These are phyloP conservation scores for Berberis vulgaris DNA, from an alignment of 164 flowering plant genomes.

Conservation along the genomic window DNA sequence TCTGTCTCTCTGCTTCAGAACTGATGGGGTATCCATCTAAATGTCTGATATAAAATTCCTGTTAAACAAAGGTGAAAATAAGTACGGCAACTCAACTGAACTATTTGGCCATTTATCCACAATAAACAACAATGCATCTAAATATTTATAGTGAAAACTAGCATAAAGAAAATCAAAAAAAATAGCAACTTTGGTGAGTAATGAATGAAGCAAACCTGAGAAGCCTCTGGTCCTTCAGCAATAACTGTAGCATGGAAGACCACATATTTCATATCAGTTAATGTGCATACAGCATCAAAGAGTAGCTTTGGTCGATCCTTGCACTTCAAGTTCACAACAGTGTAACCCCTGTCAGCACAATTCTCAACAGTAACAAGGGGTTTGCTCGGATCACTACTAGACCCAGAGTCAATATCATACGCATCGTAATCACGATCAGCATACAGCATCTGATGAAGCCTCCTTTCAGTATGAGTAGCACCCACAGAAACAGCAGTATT, in stretches of 20 bases:
- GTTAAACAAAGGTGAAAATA: neutral
- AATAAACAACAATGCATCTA: neutral
- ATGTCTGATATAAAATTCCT: slow-evolving; percentile 4
- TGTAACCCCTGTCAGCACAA: slow-evolving; percentile 58
- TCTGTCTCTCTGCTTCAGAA: slow-evolving; percentile 4
- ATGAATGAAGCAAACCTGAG: neutral
- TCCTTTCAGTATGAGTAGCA: slow-evolving; percentile 1
- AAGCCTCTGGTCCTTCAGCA: slow-evolving; percentile 53
- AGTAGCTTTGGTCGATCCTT: slow-evolving; percentile 68
- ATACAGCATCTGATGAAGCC: slow-evolving; percentile 5
- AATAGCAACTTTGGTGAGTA: neutral
- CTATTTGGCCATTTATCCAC: neutral
- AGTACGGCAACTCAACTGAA: neutral
- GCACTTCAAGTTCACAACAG: slow-evolving; percentile 56
- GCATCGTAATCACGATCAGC: slow-evolving; percentile 5
- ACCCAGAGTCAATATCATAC: neutral
- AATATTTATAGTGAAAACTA: neutral
- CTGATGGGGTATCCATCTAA: slow-evolving; percentile 3
- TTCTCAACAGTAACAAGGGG: slow-evolving; percentile 39
- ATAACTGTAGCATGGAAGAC: slow-evolving; percentile 67
- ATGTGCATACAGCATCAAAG: slow-evolving; percentile 62
- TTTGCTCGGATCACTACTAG: neutral
- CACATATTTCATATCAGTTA: slow-evolving; percentile 84
- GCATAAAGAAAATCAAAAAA: neutral
- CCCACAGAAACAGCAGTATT: neutral